Percentiles rank a stretch among this genome's conserved stretches.
phyloP scores from a whole-genome alignment of 768 basidiomycete species.

The Neoboletus subvelutipes region DNA sequence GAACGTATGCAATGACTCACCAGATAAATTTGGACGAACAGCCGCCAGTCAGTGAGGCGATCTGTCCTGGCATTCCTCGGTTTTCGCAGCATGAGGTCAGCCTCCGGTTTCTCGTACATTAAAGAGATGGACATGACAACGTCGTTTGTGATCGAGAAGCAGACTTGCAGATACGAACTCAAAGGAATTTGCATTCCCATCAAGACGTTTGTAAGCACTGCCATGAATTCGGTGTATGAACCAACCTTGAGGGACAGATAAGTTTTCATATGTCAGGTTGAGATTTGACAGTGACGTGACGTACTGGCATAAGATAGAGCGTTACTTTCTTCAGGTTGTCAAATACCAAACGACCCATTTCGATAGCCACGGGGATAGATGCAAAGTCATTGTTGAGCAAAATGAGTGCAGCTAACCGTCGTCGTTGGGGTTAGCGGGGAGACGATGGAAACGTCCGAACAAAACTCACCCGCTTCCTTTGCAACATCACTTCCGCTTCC shows the following conservation, averaged over 20 bases:
- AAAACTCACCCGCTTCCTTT: conserved; percentile 50
- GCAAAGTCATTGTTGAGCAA: conserved; percentile 59
- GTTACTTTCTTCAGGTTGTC: conserved; percentile 58
- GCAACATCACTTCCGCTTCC: conserved; percentile 50
- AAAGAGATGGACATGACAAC: conserved; percentile 51
- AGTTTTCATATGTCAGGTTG: neutral
- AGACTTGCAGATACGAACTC: conserved; percentile 53
- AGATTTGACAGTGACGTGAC: conserved; percentile 9
- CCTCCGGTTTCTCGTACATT: conserved; percentile 53
- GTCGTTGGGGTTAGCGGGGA: neutral
- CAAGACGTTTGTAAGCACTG: conserved; percentile 54
- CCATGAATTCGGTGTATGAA: conserved; percentile 59
- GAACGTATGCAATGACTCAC: conserved; percentile 27
- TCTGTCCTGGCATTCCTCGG: conserved; percentile 51
- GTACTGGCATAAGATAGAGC: conserved; percentile 44
- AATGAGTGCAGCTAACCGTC: conserved; percentile 41
- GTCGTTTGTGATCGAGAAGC: conserved; percentile 56
- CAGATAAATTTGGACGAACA: conserved; percentile 49
- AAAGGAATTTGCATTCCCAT: conserved; percentile 59
- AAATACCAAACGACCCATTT: conserved; percentile 58
- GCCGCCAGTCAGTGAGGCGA: conserved; percentile 47
- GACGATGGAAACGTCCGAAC: neutral
- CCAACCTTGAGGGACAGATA: conserved; percentile 37
- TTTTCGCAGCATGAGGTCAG: conserved; percentile 47
- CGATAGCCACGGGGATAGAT: conserved; percentile 56